These are phyloP conservation scores for Prunus mume DNA, from an alignment of 306 rosid species.

Conservation along the genomic window DNA sequence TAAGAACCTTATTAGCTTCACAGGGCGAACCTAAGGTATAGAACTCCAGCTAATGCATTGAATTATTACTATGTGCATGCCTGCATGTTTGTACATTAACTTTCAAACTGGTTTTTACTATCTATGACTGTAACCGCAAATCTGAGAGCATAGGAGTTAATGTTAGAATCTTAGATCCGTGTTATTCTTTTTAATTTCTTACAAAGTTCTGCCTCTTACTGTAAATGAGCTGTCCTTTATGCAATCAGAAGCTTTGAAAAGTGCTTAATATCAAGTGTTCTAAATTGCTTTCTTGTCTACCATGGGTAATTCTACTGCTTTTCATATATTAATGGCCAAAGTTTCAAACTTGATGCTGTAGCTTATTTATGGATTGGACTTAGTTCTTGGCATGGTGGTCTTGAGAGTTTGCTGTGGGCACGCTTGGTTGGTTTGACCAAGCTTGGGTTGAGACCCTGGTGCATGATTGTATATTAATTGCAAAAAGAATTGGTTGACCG, in stretches of 20 bases:
- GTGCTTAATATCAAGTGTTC: neutral
- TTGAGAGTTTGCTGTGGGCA: neutral
- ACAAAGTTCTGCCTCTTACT: neutral
- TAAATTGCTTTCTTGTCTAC: neutral
- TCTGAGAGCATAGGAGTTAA: neutral
- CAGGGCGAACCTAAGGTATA: slow-evolving; percentile 97
- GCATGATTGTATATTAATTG: neutral
- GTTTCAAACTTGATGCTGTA: neutral
- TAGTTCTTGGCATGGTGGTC: neutral
- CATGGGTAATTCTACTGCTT: neutral
- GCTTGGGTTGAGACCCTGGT: slow-evolving; percentile 6
- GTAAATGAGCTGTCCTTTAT: neutral
- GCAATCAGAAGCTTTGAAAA: slow-evolving; percentile 1
- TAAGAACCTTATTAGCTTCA: slow-evolving; percentile 91
- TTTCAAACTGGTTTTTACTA: neutral
- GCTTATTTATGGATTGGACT: neutral
- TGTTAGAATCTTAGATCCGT: neutral
- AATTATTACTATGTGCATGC: no score
- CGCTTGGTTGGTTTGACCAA: no score
- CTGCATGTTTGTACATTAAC: neutral
- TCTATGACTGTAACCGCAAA: neutral
- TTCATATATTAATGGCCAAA: neutral
- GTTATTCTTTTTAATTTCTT: neutral
- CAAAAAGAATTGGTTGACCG: neutral
- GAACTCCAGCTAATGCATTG: neutral